Conservation (phyloP, 345 rosid genomes). For the Gossypium stocksii region DNA sequence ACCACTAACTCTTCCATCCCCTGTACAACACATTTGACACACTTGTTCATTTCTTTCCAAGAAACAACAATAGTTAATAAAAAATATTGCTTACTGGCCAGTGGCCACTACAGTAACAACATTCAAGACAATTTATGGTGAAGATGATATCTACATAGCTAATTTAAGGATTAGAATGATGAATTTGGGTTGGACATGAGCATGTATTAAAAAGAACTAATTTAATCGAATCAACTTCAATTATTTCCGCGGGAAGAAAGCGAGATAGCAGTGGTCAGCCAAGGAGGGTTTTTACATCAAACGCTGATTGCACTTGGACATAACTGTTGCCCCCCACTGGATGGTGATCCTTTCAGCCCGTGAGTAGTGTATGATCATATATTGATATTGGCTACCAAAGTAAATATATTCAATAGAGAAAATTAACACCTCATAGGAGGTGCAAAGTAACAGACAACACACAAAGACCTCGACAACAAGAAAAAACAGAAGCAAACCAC, state of each 20-base stretch:
- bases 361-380: slow-evolving; percentile 16
- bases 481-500: no score
- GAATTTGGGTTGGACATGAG: no score
- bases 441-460: no score
- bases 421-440: no score
- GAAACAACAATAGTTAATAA: slow-evolving; percentile 7
- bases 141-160: no score
- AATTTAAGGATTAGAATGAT: no score
- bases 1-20: slow-evolving; percentile 57
- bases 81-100: neutral
- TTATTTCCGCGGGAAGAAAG: slow-evolving; percentile 46
- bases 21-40: slow-evolving; percentile 34
- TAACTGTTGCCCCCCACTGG: neutral
- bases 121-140: neutral
- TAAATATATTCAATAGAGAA: no score
- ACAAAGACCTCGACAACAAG: no score
- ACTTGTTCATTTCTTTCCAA: slow-evolving; percentile 7
- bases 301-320: slow-evolving; percentile 33
- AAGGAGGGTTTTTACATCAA: slow-evolving; percentile 56
- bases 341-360: slow-evolving; percentile 30
- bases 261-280: slow-evolving; percentile 77
- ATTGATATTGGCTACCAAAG: no score
- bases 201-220: no score
- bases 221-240: no score
- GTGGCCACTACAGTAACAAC: neutral